Base-by-base conservation (phyloP, 768 basidiomycete species). In the Tulasnella sp. region DNA sequence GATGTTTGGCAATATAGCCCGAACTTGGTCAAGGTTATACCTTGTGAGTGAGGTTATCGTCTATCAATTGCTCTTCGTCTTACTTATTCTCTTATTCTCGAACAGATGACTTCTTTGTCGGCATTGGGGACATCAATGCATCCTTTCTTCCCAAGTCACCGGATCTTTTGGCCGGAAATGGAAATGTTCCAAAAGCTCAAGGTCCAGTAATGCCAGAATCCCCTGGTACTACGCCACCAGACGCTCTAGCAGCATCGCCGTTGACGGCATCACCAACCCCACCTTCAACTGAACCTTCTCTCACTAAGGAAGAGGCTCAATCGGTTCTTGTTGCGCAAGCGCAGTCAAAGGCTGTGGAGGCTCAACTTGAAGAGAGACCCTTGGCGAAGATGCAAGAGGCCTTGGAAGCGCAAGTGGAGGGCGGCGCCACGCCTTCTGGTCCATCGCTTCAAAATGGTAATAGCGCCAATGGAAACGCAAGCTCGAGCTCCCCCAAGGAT, bases 1-100 rank as follows among this genome's bases (percentile, higher is more conserved):
- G 95, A 99, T 62, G 93, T 99, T 28, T 99, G 95, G 95, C 87
- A 90, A 61, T 90, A 90, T 78, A 86, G 86, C 60, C 90, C 92
- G 2, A 96, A 99, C 66, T 72, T 99, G 33, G 75, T 98, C 63
- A 93, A 96, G 70, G 93, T 98, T 53, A 78, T 96, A 20, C 93
- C 93, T 49, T 99, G 92, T 92, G 55, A 57, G 79, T 66, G 10
- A n/a, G 3, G n/a, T n/a, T 2, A 13, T 32, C 9, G 6, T 35
- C 15, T 35, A 67, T 64, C n/a, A 9, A 27, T 13, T 24, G n/a
- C 48, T 52, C 27, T 20, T 29, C 16, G 22, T 13, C n/a, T 43
- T 13, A 37, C 48, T 20, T 41, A 13, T 24, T 3, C 48, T 37
- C 7, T 41, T 12, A 15, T 40, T 1, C 1, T 22, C 15, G 19